phyloP scores from a whole-genome alignment of 495 filamentous ascomycete genomes.

The Immersiella caudata region DNA sequence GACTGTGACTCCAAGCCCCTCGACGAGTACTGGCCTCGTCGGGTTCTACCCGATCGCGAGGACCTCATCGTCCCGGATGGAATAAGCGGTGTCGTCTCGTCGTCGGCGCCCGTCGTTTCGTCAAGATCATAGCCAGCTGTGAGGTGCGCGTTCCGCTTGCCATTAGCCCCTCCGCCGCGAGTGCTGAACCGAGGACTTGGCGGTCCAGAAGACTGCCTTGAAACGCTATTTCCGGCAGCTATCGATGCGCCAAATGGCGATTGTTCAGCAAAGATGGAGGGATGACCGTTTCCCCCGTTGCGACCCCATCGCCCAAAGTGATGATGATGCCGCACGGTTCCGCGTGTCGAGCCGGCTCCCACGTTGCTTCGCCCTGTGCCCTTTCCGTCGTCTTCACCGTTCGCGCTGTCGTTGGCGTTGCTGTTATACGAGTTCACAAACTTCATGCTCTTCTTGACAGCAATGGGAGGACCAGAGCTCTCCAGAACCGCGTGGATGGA shows the following conservation, averaged over 20 bases:
- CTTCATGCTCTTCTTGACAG: constrained; percentile 94
- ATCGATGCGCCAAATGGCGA: constrained; percentile 59
- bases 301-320: constrained; percentile 70
- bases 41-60: constrained; percentile 61
- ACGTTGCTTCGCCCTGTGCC: constrained; percentile 60
- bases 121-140: constrained; percentile 57
- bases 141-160: constrained; percentile 33
- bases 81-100: constrained; percentile 86
- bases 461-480: constrained; percentile 65
- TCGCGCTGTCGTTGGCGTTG: constrained; percentile 61
- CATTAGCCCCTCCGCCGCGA: constrained; percentile 28
- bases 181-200: constrained; percentile 49
- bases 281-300: constrained; percentile 62
- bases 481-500: constrained; percentile 63
- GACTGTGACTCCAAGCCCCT: constrained; percentile 78
- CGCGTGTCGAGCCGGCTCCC: constrained; percentile 64
- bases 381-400: constrained; percentile 64
- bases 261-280: constrained; percentile 76
- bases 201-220: constrained; percentile 66
- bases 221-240: constrained; percentile 41
- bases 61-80: constrained; percentile 52
- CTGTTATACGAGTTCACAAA: constrained; percentile 83
- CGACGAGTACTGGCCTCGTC: constrained; percentile 57
- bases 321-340: constrained; percentile 73
- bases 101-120: constrained; percentile 70